Conservation (phyloP, 2,329 filamentous ascomycete genomes). For the Phaeosphaeria sp. region DNA sequence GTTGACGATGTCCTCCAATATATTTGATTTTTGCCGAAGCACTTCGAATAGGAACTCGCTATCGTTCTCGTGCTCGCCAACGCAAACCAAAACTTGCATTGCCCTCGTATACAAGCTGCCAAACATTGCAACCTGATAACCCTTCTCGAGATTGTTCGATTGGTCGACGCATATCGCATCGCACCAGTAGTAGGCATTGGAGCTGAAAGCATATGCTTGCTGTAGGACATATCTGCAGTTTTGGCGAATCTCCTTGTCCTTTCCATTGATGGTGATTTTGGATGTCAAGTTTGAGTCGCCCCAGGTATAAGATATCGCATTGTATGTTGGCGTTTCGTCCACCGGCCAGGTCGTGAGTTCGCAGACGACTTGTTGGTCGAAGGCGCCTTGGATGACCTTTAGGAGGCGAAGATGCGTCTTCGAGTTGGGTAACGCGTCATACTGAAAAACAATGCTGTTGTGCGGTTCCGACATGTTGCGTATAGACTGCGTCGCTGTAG, state of each 20-base stretch:
- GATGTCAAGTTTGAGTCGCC: background rate
- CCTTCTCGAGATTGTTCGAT: background rate
- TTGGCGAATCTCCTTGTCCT: background rate
- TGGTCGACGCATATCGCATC: background rate
- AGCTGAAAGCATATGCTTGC: background rate
- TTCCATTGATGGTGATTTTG: background rate
- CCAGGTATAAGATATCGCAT: conserved; percentile 1
- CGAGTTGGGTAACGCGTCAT: background rate
- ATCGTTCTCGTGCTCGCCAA: background rate
- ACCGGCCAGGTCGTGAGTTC: background rate
- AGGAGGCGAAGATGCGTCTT: background rate
- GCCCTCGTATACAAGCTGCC: background rate
- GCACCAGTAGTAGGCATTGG: background rate
- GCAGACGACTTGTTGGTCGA: background rate
- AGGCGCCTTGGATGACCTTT: background rate
- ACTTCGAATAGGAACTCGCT: background rate
- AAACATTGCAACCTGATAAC: background rate
- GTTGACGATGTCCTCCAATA: background rate
- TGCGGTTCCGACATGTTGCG: background rate
- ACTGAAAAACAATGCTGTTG: background rate
- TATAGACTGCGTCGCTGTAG: background rate
- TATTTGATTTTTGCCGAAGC: background rate
- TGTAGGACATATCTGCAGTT: conserved; percentile 1
- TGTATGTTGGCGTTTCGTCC: background rate
- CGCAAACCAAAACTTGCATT: background rate